Conservation (phyloP, 768 basidiomycete species). For the Epithele typhae region DNA sequence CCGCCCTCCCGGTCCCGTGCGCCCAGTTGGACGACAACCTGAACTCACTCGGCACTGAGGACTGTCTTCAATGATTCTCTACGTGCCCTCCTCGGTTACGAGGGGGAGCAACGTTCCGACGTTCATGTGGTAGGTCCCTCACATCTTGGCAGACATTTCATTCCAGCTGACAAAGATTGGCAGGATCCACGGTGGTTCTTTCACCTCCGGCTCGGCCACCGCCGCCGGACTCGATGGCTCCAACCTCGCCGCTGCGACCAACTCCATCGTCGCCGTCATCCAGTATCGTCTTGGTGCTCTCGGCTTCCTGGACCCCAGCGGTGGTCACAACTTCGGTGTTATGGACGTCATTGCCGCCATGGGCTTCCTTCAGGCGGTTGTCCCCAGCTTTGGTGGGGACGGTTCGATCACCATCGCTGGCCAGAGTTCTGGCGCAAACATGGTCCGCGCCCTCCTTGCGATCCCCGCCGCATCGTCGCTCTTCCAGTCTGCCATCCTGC, state of each 20-base stretch:
- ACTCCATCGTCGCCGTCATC: conserved; percentile 75
- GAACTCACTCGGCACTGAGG: conserved; percentile 54
- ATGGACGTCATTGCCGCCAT: conserved; percentile 65
- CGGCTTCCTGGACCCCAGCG: conserved; percentile 70
- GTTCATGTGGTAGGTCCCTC: conserved; percentile 54
- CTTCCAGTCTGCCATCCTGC: conserved; percentile 76
- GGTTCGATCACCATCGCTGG: conserved; percentile 69
- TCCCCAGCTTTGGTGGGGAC: conserved; percentile 66
- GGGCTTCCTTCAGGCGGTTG: conserved; percentile 51
- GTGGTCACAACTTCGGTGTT: conserved; percentile 67
- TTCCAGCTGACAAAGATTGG: background rate
- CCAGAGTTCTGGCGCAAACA: conserved; percentile 75
- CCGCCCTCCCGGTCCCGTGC: conserved; percentile 64
- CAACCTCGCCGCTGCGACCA: conserved; percentile 61
- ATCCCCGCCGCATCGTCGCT: conserved; percentile 64
- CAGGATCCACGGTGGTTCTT: conserved; percentile 89
- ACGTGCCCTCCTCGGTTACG: conserved; percentile 48
- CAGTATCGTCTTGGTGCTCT: conserved; percentile 84
- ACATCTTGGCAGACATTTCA: too few relatives aligned
- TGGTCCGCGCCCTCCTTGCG: conserved; percentile 76
- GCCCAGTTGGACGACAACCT: conserved; percentile 48
- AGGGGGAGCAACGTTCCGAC: conserved; percentile 38
- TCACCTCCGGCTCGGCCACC: conserved; percentile 64
- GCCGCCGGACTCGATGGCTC: conserved; percentile 75
- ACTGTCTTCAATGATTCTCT: conserved; percentile 81